Evolutionary conservation across 352 stramenopile species (phyloP), one percentile per base, ranked within the genome.

Genomic region (Phytophthora melonis): DNA sequence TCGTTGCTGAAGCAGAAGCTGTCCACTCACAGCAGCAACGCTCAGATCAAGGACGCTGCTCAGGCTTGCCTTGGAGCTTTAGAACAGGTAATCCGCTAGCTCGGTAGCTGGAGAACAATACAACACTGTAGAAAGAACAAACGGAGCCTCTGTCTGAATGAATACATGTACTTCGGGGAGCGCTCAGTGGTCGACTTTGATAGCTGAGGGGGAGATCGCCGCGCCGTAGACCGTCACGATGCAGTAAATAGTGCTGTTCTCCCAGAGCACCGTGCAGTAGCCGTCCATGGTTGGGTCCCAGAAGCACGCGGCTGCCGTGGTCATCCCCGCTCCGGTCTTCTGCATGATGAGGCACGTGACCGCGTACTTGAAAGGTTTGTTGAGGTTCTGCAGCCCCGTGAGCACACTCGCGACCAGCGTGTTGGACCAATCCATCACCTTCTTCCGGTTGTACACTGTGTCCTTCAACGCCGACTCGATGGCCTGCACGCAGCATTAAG

Each of bases 281-380:
- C 87, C 88, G 65, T 95, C 88, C 52, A 94, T 83, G 18, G 75
- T 81, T 21, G 87, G 79, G 47, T 95, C 88, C 88, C 88, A 95
- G 69, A 89, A 89, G 72, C 88, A 95, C 50, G 88, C 79, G 23
- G 86, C 88, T 1, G 87, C 80, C 2, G 88, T 94, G 39, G 84
- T 78, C 75, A 94, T 84, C 11, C 83, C 85, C 0, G 87, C 88
- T 27, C 88, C 88, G 2, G 87, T 95, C 70, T 95, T 95, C 61
- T 95, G 88, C 87, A 95, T 93, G 72, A 95, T 92, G 52, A 95
- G 73, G 67, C 88, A 95, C 32, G 88, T 95, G 45, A 94, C 86
- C n/a, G 81, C 79, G 69, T 93, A 92, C 75, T 95, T 95, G 78
- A 95, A 93, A 3, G 88, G 88, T 56, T 95, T 95, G 79, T 93